Base-by-base conservation (phyloP, 768 basidiomycete genomes). In the Gloeostereum incarnatum region DNA sequence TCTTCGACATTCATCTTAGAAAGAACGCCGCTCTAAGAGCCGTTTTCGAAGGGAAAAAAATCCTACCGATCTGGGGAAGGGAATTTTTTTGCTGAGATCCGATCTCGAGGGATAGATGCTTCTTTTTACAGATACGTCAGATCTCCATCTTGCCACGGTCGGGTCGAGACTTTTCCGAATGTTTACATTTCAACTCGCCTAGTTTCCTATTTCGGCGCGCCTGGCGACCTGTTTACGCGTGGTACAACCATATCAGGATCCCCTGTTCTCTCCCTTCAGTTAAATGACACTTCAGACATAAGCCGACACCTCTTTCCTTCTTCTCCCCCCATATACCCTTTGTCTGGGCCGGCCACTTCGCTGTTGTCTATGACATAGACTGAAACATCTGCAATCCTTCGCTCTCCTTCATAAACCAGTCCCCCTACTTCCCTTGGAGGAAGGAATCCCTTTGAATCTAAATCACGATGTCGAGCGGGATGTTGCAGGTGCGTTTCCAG, bases 141-240 rank as follows among this genome's bases (percentile, higher is more conserved):
- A 53, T 60, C 48, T 51, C 49, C 53, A 65, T 69, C 65, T 62
- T 64, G 63, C 65, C 68, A 68, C 59, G 60, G 67, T 58, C 59
- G 55, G 58, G n/a, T n/a, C n/a, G n/a, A 59, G 57, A 55, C 51
- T 46, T 49, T 47, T 48, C 52, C 48, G 26, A 40, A 49, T 20
- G 37, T 13, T 17, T 40, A 43, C 44, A 41, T 46, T 50, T 44
- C 41, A 45, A 47, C 40, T 45, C 42, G 32, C 41, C 38, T 39
- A 35, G 41, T 45, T 61, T 52, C 61, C 62, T 53, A 58, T 63
- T 68, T 45, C 51, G 59, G 45, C 32, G 34, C 45, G 45, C 53
- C 51, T 59, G 55, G 47, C 55, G 57, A 62, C 58, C 60, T 60
- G 58, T 56, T 30, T 60, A 61, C 62, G 60, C 64, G 57, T 68